Conservation (phyloP, 2,329 filamentous ascomycete genomes). For the Paecilomyces fulvus region DNA sequence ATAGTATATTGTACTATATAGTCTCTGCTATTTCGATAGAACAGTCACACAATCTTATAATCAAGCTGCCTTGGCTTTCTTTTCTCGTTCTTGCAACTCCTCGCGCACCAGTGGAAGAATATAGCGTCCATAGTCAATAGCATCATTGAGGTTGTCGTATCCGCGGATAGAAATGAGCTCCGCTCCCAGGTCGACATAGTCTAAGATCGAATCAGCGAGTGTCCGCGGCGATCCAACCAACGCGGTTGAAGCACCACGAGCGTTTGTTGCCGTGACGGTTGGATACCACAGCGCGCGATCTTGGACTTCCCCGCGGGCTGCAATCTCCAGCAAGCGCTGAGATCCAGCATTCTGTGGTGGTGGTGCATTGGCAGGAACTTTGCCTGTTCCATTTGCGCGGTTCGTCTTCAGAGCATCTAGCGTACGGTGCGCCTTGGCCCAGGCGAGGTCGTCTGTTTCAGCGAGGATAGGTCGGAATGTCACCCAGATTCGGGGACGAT, state of each 20-base stretch:
- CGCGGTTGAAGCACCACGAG: conserved; percentile 51
- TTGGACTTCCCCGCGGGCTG: conserved; percentile 45
- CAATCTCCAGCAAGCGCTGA: conserved; percentile 51
- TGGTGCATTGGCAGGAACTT: conserved; percentile 20
- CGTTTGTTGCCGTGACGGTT: conserved; percentile 53
- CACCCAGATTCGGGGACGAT: conserved; percentile 54
- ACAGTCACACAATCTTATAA: neutral
- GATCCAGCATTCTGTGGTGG: conserved; percentile 52
- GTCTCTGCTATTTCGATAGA: neutral
- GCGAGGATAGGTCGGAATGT: conserved; percentile 55
- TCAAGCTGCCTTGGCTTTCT: neutral
- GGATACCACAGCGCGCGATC: conserved; percentile 57
- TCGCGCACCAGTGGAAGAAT: conserved; percentile 44
- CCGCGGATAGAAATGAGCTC: conserved; percentile 53
- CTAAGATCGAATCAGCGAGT: conserved; percentile 46
- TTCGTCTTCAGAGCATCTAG: conserved; percentile 45
- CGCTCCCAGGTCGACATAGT: conserved; percentile 50
- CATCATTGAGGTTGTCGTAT: conserved; percentile 54
- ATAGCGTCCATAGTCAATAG: conserved; percentile 51
- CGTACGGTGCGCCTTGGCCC: conserved; percentile 51
- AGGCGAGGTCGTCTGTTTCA: conserved; percentile 55
- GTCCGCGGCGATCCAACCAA: conserved; percentile 49
- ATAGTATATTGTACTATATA: neutral
- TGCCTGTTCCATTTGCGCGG: conserved; percentile 27
- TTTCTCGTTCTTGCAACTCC: neutral